Base-by-base conservation (phyloP, 768 basidiomycete species). In the Xerocomus potaroensis region DNA sequence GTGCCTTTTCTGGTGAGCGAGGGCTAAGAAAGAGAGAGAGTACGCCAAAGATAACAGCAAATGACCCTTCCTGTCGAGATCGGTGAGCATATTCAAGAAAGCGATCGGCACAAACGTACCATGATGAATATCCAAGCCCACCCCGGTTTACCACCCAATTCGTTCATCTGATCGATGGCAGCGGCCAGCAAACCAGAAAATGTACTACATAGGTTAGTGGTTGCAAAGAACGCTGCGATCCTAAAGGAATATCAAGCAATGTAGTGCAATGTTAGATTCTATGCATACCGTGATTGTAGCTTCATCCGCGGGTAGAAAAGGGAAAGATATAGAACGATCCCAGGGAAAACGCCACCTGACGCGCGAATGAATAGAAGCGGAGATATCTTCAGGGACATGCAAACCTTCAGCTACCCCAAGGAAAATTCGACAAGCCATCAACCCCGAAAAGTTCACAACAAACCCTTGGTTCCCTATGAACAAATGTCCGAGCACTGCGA, bases 111-210 rank as follows among this genome's bases (percentile, higher is more conserved):
- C 3, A 8, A 4, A 49, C 62, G 1, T 60, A 78, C 76, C n/a
- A 78, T 34, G 32, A 79, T 77, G 53, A 80, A 79, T 53, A 81
- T 72, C 81, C 78, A 83, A 22, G 74, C 68, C 83, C 82, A 85
- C 0, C 79, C 83, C 4, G 74, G 68, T 42, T 65, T 71, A 7
- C 78, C 76, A 4, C 65, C 64, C 7, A 71, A 61, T 10, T 76
- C 78, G 41, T 80, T 62, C 69, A 86, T 78, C 12, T 78, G 62
- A 23, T 70, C 56, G 39, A 87, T 81, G 1, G 71, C 80, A 30
- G 78, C 68, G 2, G 81, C 81, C 3, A 86, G 68, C 7, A 86
- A 64, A 32, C 83, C 83, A 6, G 80, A 80, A 54, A 83, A 81
- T 0, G 78, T 74, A 0, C 80, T 78, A 0, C 80, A 73, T 4